Evolutionary conservation across 805 yeast species (phyloP).

Genomic region (Candida silvicultrix): DNA sequence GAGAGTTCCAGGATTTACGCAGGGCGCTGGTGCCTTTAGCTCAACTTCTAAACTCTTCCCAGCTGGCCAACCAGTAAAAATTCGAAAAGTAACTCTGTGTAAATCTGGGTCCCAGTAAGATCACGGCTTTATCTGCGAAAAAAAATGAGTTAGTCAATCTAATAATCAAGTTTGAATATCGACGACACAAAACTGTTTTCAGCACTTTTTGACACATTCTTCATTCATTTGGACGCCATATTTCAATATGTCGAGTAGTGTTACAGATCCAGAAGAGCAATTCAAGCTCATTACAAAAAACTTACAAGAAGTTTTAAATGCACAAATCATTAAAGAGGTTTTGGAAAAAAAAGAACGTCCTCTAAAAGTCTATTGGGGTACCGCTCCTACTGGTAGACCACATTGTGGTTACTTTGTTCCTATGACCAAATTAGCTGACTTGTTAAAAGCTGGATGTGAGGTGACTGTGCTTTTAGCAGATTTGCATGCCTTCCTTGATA

Average conservation of each 20-base stretch:
- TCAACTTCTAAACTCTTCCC: too few species aligned
- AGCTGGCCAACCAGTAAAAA: too few species aligned
- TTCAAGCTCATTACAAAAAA: conserved; percentile 74
- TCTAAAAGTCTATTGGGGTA: conserved; percentile 93
- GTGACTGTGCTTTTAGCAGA: conserved; percentile 91
- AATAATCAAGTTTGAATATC: too few species aligned
- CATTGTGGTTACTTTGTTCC: conserved; percentile 99
- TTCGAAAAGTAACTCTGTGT: too few species aligned
- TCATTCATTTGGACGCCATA: too few species aligned
- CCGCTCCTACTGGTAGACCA: conserved; percentile 98
- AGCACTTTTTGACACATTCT: too few species aligned
- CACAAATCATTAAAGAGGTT: conserved; percentile 78
- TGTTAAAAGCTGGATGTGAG: conserved; percentile 93
- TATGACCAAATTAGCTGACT: conserved; percentile 93
- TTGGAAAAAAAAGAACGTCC: conserved; percentile 79
- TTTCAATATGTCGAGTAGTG: conserved; percentile 11
- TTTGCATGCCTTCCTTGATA: conserved; percentile 92
- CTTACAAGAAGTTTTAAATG: conserved; percentile 88
- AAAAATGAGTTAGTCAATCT: not conserved
- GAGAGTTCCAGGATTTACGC: too few species aligned
- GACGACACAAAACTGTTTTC: too few species aligned
- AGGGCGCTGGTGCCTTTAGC: too few species aligned
- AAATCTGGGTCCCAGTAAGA: not conserved
- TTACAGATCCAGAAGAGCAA: conserved; percentile 51
- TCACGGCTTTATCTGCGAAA: not conserved